phyloP scores from a whole-genome alignment of 2,329 filamentous ascomycete genomes.

The Didymella pomorum region DNA sequence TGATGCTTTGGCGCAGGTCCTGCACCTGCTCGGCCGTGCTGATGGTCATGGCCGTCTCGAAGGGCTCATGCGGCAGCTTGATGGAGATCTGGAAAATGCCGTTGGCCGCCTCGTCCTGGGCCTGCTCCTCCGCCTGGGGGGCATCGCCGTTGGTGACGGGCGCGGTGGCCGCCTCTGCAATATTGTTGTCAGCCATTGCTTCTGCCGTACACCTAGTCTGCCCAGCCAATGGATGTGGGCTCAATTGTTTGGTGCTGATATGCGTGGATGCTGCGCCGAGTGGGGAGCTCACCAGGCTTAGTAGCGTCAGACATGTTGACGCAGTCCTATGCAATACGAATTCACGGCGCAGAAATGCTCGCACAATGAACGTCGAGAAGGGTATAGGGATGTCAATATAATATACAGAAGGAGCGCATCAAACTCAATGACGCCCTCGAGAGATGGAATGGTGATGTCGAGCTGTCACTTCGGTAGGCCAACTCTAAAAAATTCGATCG shows the following conservation, averaged over 20 bases:
- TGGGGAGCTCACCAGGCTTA: conserved; percentile 46
- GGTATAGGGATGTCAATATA: conserved; percentile 29
- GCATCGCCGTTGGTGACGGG: conserved; percentile 32
- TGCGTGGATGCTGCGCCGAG: conserved; percentile 12
- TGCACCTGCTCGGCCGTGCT: conserved; percentile 95
- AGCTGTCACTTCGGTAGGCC: conserved; percentile 13
- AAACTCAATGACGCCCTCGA: conserved; percentile 43
- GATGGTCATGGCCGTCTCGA: conserved; percentile 86
- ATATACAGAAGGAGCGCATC: conserved; percentile 45
- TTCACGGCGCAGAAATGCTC: conserved; percentile 4
- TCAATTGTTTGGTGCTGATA: neutral
- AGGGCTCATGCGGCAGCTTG: conserved; percentile 79
- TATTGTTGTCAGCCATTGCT: conserved; percentile 35
- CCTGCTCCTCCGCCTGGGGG: conserved; percentile 32
- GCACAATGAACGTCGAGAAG: conserved; percentile 34
- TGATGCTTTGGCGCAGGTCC: conserved; percentile 94
- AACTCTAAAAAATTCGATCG: conserved; percentile 19
- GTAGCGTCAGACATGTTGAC: conserved; percentile 46
- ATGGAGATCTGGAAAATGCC: conserved; percentile 75
- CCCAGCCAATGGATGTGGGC: neutral
- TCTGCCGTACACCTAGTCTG: too few relatives aligned
- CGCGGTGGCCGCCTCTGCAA: conserved; percentile 39
- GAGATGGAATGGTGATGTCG: conserved; percentile 19
- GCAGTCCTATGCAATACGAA: neutral
- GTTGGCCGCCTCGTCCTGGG: conserved; percentile 31